Base-by-base conservation (phyloP, 169 alveolate species). In the Amoebophrya sp. region DNA sequence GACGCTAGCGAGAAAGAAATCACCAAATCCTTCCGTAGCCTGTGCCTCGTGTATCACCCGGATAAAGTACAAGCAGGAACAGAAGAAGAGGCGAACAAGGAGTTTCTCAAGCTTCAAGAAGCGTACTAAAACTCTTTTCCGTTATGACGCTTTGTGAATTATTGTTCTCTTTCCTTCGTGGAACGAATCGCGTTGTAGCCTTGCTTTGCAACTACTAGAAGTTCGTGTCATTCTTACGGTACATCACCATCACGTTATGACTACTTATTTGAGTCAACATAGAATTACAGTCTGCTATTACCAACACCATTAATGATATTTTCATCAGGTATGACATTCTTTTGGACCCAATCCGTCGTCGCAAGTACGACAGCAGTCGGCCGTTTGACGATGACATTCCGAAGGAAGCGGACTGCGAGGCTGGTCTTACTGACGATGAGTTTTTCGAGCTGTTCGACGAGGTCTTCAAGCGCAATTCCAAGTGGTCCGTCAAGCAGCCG, bases 311-410 rank as follows among this genome's bases (percentile, higher is more conserved):
- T n/a, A 23, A 24, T 47, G 12, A 6, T 23, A 47, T 55, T 89
- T 36, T 65, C 40, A 29, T 77, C 40, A 29, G 89, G 36, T 29
- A 29, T 33, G 24, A 36, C 29, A 36, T 92, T 10, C 41, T 40
- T 0, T 94, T 96, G 34, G 98, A 97, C 91, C 93, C 94, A 23
- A 95, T 94, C 91, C 95, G 96, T 90, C 94, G 98, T 83, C 95
- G 95, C 90, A 93, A 95, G 93, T 97, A 96, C 91, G 98, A 97
- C 93, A 95, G 97, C 38, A 94, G 97, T 26, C 95, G 96, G 78
- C 98, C 97, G 40, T 97, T 96, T 91, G 98, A 97, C 92, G 98
- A 97, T 91, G 78, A 95, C 40, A 94, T 97, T 12, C 98, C 98
- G 10, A 65, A 90, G 55, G 91, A 94, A 47, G 95, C 90, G 41